Base-by-base conservation (phyloP, 305 asterid species). In the Withania somnifera region DNA sequence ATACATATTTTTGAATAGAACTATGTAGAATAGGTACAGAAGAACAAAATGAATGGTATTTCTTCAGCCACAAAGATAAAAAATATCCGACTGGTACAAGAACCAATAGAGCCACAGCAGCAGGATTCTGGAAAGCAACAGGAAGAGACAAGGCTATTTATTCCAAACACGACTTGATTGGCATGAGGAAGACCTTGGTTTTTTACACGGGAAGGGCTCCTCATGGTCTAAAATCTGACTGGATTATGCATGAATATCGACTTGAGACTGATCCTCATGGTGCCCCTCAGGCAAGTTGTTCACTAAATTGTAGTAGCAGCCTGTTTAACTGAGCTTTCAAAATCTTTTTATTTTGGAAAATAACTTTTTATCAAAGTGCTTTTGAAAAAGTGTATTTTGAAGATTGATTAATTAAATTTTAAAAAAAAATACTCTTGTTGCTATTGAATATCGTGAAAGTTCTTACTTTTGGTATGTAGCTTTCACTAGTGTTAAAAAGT, bases 181-280 rank as follows among this genome's bases (percentile, higher is more conserved):
- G 98, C 34, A 93, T 93, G 98, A 89, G 98, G 79, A 93, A 93
- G 58, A 93, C 98, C 13, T 78, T 93, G 53, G 97, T 93, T 3
- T 93, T 92, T 53, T 92, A 93, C 75, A 86, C 90, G 86, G 98
- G 98, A 26, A 82, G 98, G 64, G 98, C 98, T 84, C 98, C 98
- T 0, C 92, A 91, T 85, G 98, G 98, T 17, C 97, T 90, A 32
- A 93, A 93, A 77, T 93, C 94, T 5, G 98, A 93, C 77, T 93
- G 97, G 95, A 93, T 93, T 63, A 93, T 93, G 98, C 97, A 93
- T 52, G 98, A 93, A 75, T 93, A 93, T 79, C 90, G 98, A 15
- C 92, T 92, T 1, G 92, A 93, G 85, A 89, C 94, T 0, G 92
- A 93, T 11, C 94, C 90, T 85, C 90, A 91, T 85, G 97, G 89